phyloP scores from a whole-genome alignment of 2,329 filamentous ascomycete species.

The Bimuria novae-zelandiae region DNA sequence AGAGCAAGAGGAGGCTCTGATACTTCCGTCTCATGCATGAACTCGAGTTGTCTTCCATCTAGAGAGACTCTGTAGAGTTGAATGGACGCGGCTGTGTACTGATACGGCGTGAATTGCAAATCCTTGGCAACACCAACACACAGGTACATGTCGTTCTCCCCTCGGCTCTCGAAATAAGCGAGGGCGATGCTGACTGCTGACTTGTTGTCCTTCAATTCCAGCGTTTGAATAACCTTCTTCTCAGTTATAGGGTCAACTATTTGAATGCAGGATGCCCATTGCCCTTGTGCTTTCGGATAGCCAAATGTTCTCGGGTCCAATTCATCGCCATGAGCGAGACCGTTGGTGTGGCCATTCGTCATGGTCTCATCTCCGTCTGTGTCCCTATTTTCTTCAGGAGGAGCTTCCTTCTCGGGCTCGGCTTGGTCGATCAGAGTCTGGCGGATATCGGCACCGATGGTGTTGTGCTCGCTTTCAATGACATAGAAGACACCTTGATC shows the following conservation, averaged over 20 bases:
- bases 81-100: constrained; percentile 77
- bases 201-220: constrained; percentile 88
- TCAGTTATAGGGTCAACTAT: constrained; percentile 78
- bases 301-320: constrained; percentile 85
- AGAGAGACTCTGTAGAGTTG: constrained; percentile 91
- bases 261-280: constrained; percentile 96
- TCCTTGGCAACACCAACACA: constrained; percentile 94
- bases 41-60: constrained; percentile 84
- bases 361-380: constrained; percentile 37
- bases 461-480: constrained; percentile 91
- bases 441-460: constrained; percentile 77
- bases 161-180: constrained; percentile 78
- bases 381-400: constrained; percentile 30
- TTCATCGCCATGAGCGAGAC: constrained; percentile 48
- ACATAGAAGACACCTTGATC: constrained; percentile 90
- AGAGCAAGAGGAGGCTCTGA: constrained; percentile 90
- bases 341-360: constrained; percentile 24
- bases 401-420: constrained; percentile 33
- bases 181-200: constrained; percentile 84
- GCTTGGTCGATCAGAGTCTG: constrained; percentile 76
- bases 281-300: constrained; percentile 78
- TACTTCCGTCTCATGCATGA: constrained; percentile 94
- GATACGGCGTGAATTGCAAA: constrained; percentile 75
- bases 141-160: constrained; percentile 88
- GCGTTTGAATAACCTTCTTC: constrained; percentile 73